These are phyloP conservation scores for Cyberlindnera mrakii DNA, from an alignment of 805 yeast species.

Conservation along the genomic window DNA sequence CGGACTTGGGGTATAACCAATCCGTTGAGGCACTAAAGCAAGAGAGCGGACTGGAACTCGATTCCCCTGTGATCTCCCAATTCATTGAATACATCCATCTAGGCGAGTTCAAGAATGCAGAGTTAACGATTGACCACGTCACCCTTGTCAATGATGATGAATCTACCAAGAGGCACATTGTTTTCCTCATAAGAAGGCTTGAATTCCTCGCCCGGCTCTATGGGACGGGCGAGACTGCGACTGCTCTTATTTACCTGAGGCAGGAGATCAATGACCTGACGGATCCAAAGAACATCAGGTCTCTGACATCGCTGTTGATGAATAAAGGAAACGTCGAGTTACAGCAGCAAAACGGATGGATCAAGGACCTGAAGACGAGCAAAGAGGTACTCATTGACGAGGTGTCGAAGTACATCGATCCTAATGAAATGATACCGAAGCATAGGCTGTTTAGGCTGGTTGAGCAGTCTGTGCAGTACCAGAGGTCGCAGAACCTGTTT, in stretches of 20 bases:
- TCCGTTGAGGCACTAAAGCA: conserved; percentile 34
- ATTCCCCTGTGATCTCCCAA: conserved; percentile 34
- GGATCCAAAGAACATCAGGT: conserved; percentile 16
- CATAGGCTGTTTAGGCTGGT: conserved; percentile 44
- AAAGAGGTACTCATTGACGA: conserved; percentile 35
- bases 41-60: conserved; percentile 36
- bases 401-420: conserved; percentile 41
- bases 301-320: conserved; percentile 27
- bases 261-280: conserved; percentile 29
- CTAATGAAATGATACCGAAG: conserved; percentile 48
- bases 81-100: conserved; percentile 32
- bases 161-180: conserved; percentile 12
- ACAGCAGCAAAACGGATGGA: conserved; percentile 27
- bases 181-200: conserved; percentile 33
- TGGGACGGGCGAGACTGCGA: conserved; percentile 23
- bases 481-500: conserved; percentile 31
- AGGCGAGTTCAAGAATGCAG: conserved; percentile 39
- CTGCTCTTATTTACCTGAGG: conserved; percentile 34
- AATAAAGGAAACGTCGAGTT: conserved; percentile 16
- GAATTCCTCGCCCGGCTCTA: conserved; percentile 36
- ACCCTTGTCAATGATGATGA: conserved; percentile 15
- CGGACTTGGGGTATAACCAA: conserved; percentile 40
- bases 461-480: conserved; percentile 44
- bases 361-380: conserved; percentile 25
- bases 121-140: conserved; percentile 21